Evolutionary conservation across 2,329 filamentous ascomycete genomes (phyloP).

Genomic region (Diaporthe batatas): DNA sequence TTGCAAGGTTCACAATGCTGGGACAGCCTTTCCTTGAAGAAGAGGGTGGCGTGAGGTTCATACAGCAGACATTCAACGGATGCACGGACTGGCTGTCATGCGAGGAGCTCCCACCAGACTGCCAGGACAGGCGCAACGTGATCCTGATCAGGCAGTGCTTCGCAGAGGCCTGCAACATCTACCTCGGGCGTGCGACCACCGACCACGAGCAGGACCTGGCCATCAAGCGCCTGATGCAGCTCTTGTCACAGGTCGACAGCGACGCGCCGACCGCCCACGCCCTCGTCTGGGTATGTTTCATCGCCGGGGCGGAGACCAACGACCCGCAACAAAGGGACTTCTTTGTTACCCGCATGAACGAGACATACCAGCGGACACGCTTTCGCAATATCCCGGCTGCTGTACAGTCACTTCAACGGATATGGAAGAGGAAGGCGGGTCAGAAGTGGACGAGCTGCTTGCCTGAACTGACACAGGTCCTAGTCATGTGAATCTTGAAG

Average conservation of each 20-base stretch:
- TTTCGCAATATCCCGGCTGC: conserved; percentile 18
- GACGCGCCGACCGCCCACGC: neutral
- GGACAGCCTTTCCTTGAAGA: conserved; percentile 11
- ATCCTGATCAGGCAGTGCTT: neutral
- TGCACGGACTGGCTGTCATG: conserved; percentile 8
- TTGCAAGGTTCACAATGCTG: conserved; percentile 12
- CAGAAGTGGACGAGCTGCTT: conserved; percentile 26
- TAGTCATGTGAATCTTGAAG: neutral
- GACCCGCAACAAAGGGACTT: conserved; percentile 12
- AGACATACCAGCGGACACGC: neutral
- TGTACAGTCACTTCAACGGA: conserved; percentile 7
- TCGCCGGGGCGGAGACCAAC: conserved; percentile 9
- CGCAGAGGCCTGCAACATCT: conserved; percentile 20
- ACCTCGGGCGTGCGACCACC: neutral
- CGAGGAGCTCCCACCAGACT: neutral
- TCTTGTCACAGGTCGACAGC: neutral
- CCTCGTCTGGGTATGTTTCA: conserved; percentile 15
- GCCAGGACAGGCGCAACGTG: conserved; percentile 26
- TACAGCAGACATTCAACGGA: neutral
- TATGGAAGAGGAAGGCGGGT: conserved; percentile 10
- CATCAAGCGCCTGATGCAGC: neutral
- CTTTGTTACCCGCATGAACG: conserved; percentile 18
- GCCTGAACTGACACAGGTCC: neutral
- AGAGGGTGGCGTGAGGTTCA: neutral
- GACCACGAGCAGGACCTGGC: conserved; percentile 4